Percentiles rank a stretch among this genome's conserved stretches.
phyloP scores from a whole-genome alignment of 148 eudicot genomes.

The Selenicereus undatus region DNA sequence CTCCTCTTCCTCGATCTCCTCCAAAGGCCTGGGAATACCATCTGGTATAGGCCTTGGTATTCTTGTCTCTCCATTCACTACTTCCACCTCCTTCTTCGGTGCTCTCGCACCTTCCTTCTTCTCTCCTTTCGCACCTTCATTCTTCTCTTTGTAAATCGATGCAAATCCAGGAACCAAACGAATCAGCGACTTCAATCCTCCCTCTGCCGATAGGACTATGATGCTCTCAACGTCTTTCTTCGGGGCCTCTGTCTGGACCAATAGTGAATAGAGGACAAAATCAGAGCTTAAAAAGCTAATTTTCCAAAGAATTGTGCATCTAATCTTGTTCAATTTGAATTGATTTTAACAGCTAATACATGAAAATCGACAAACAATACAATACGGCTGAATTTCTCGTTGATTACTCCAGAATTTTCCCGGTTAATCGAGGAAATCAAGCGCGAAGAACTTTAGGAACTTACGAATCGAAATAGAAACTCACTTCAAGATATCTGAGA shows the following conservation, averaged over 20 bases:
- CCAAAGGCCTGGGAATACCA: conserved; percentile 65
- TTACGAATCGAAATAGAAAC: conserved; percentile 1
- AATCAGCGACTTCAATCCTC: conserved; percentile 64
- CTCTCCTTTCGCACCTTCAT: too few relatives aligned
- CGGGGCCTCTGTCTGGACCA: conserved; percentile 43
- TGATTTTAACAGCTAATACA: too few relatives aligned
- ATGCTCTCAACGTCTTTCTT: conserved; percentile 72
- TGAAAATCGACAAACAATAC: too few relatives aligned
- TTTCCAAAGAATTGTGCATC: too few relatives aligned
- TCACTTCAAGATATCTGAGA: conserved; percentile 75
- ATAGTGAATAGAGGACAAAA: not conserved
- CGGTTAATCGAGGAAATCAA: not conserved
- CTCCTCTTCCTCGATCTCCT: conserved; percentile 78
- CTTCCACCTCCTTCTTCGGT: not conserved
- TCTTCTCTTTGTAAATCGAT: conserved; percentile 53
- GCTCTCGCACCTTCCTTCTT: too few relatives aligned
- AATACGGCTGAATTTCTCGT: too few relatives aligned
- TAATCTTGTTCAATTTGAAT: not conserved
- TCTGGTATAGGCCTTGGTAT: conserved; percentile 56
- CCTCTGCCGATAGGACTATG: too few relatives aligned
- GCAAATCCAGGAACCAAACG: conserved; percentile 65
- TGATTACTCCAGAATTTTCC: too few relatives aligned
- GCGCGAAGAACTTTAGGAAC: not conserved
- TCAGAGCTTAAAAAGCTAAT: too few relatives aligned
- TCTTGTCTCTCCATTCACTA: not conserved